Base-by-base conservation (phyloP, 148 eudicot genomes). In the Nyssa sinensis region DNA sequence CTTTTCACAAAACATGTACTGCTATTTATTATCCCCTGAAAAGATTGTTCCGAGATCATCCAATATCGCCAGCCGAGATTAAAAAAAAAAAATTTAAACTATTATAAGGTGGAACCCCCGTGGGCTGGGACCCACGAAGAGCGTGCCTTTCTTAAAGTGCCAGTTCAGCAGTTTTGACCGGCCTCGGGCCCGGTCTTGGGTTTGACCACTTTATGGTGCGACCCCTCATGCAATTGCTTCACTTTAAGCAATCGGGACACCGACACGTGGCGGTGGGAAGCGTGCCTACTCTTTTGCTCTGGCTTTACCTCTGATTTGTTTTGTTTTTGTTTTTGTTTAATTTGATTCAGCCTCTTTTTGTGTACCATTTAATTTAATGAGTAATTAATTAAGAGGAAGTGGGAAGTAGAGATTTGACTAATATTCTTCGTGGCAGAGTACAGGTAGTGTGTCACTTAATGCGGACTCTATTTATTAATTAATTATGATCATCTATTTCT, bases 91-190 rank as follows among this genome's bases (percentile, higher is more conserved):
- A 53, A 2, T 12, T 21, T 16, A 53, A 53, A 53, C 0, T 55
- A 55, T 17, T 17, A 16, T 8, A 62, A 25, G 66, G 17, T 12
- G 34, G 34, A 31, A 62, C 11, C 66, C 27, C 32, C 14, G 11
- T 23, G 66, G 66, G 65, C 13, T 28, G 24, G 74, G 74, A 34
- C 74, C 74, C 65, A 35, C 34, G 35, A 7, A 59, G 74, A 57
- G 64, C 30, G 49, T 59, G 66, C 66, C 60, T 71, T 71, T 59
- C 74, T 12, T 16, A 14, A 25, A 59, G 30, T 35, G 74, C 74
- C 74, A 71, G 74, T 51, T 59, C 33, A 33, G 64, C 49, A 71
- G 41, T 60, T n/a, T 71, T 71, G 74, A 71, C 74, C 29, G 47
- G 64, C 57, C 57, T 69, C 57, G 55, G 51, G 69, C 41, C 49